These are phyloP conservation scores for Citrus inodora DNA, from an alignment of 345 rosid species.

Conservation along the genomic window DNA sequence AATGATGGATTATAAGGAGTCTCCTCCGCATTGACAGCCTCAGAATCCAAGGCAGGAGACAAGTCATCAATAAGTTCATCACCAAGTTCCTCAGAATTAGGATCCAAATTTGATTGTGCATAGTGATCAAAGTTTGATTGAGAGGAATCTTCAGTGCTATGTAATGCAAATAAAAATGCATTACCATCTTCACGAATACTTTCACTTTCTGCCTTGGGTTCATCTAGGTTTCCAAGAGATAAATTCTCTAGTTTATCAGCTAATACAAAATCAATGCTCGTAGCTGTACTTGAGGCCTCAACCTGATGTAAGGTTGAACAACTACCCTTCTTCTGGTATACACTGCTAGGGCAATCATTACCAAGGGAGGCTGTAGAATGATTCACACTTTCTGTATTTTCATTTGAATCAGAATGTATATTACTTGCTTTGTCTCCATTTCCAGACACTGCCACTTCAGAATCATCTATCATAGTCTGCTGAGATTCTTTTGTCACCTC, in stretches of 20 bases:
- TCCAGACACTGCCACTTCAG: conserved; percentile 14
- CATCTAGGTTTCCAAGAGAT: conserved; percentile 32
- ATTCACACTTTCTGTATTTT: conserved; percentile 15
- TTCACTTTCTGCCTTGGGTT: conserved; percentile 30
- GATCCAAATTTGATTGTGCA: conserved; percentile 17
- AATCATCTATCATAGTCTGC: conserved; percentile 14
- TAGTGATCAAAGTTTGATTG: conserved; percentile 10
- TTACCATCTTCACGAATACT: conserved; percentile 42
- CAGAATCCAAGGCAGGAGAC: conserved; percentile 31
- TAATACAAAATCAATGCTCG: conserved; percentile 24
- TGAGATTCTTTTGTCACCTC: conserved; percentile 18
- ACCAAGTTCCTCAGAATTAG: conserved; percentile 13
- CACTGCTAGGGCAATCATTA: conserved; percentile 16
- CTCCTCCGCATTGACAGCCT: conserved; percentile 28
- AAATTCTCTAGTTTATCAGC: conserved; percentile 39
- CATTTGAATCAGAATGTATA: conserved; percentile 13
- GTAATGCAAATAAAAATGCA: conserved; percentile 49
- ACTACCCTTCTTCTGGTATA: not conserved
- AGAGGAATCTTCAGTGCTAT: conserved; percentile 25
- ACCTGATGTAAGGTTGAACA: conserved; percentile 16
- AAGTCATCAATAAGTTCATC: conserved; percentile 29
- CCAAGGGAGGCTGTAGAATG: conserved; percentile 12
- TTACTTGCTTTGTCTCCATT: not conserved
- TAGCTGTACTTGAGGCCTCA: conserved; percentile 24
- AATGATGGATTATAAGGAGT: conserved; percentile 54